phyloP scores from a whole-genome alignment of 2,329 filamentous ascomycete genomes.

The Colletotrichum melonis region DNA sequence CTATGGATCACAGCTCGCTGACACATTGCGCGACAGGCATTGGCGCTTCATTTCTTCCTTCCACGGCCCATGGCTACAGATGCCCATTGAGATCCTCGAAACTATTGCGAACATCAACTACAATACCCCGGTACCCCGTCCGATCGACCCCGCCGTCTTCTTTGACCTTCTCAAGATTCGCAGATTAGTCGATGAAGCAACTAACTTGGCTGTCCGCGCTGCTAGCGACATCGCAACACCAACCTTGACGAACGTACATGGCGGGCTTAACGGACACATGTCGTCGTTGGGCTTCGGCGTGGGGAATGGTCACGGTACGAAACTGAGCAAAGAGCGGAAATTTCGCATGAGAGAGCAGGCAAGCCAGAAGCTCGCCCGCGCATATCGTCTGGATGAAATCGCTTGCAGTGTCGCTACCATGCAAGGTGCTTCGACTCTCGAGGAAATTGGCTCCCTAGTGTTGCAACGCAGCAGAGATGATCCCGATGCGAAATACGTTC shows the following conservation, averaged over 20 bases:
- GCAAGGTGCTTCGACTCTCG: slow-evolving; percentile 81
- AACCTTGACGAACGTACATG: slow-evolving; percentile 67
- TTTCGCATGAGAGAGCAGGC: slow-evolving; percentile 85
- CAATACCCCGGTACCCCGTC: slow-evolving; percentile 78
- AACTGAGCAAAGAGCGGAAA: slow-evolving; percentile 80
- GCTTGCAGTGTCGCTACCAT: slow-evolving; percentile 85
- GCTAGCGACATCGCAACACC: slow-evolving; percentile 78
- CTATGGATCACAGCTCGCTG: slow-evolving; percentile 11
- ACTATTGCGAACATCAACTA: slow-evolving; percentile 84
- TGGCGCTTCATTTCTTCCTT: slow-evolving; percentile 89
- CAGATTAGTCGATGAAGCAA: slow-evolving; percentile 82
- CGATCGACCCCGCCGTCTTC: slow-evolving; percentile 83
- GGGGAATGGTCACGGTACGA: slow-evolving; percentile 69
- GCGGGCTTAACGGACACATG: slow-evolving; percentile 47
- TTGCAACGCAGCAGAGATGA: slow-evolving; percentile 76
- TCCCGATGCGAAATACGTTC: slow-evolving; percentile 84
- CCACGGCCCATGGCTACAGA: slow-evolving; percentile 84
- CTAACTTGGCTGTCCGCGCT: slow-evolving; percentile 80
- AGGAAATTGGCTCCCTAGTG: slow-evolving; percentile 80
- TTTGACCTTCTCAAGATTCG: slow-evolving; percentile 88
- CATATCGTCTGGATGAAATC: slow-evolving; percentile 86
- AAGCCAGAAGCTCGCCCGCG: slow-evolving; percentile 79
- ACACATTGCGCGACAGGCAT: slow-evolving; percentile 64
- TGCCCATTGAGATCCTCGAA: slow-evolving; percentile 83
- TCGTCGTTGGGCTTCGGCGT: slow-evolving; percentile 63